These are phyloP conservation scores for Populus hybrid DNA, from an alignment of 441 rosid species.

Conservation along the genomic window DNA sequence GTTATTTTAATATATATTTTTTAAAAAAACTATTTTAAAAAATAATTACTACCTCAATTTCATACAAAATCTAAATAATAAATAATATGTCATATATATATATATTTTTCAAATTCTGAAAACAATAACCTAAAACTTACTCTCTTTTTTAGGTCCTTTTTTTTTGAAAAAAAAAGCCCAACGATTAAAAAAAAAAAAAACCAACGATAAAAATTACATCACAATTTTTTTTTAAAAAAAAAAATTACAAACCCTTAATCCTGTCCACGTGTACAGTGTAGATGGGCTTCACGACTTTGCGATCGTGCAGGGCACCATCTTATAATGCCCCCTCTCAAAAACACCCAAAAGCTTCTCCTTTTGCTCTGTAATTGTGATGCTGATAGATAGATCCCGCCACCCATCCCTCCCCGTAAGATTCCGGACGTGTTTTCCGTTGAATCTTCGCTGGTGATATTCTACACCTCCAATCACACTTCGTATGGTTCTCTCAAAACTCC, in stretches of 20 bases:
- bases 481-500: background rate
- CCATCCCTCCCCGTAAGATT: constrained; percentile 23
- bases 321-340: background rate
- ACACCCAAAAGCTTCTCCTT: background rate
- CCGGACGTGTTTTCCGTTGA: constrained; percentile 22
- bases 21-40: no score
- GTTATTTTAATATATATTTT: no score
- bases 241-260: background rate
- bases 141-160: no score
- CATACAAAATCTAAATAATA: no score
- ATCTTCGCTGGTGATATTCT: background rate
- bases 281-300: constrained; percentile 16
- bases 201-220: no score
- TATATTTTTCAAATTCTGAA: no score
- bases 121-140: no score
- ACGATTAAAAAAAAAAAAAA: no score
- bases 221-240: no score
- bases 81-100: no score
- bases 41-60: no score
- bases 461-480: constrained; percentile 15
- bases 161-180: no score
- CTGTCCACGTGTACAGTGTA: constrained; percentile 31
- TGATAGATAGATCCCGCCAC: constrained; percentile 32
- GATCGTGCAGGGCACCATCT: constrained; percentile 36
- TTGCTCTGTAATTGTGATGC: background rate